A percentile compares a stretch with the other conserved stretches of the same genome.
Evolutionary conservation across 768 basidiomycete species (phyloP).

Genomic region (Termitomyces sp.): DNA sequence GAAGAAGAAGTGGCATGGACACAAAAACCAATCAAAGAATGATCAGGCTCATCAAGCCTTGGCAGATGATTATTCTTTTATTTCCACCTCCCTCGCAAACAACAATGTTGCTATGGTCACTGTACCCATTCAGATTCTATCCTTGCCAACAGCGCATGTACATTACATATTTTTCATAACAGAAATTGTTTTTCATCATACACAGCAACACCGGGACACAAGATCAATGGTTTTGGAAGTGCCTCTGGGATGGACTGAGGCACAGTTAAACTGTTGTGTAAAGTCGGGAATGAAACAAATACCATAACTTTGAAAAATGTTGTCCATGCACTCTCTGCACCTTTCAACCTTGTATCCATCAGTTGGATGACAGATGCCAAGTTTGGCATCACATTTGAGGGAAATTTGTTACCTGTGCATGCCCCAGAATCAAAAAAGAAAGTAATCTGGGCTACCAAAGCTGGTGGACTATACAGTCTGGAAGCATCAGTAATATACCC

Average conservation of each 20-base stretch:
- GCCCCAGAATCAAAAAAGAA: not conserved
- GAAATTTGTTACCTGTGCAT: not conserved
- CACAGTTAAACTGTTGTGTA: too few relatives aligned
- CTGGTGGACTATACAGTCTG: slow-evolving; percentile 17
- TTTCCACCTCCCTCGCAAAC: too few relatives aligned
- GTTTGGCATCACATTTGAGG: too few relatives aligned
- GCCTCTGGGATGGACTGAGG: not conserved
- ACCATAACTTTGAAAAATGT: not conserved
- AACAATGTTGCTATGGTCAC: too few relatives aligned
- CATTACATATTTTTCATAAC: slow-evolving; percentile 3
- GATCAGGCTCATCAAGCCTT: too few relatives aligned
- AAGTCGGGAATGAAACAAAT: not conserved
- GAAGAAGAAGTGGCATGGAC: too few relatives aligned
- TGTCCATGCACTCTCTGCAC: not conserved
- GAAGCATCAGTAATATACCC: slow-evolving; percentile 2
- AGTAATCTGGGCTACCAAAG: too few relatives aligned
- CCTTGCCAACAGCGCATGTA: too few relatives aligned
- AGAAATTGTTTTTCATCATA: not conserved
- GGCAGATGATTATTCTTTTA: too few relatives aligned
- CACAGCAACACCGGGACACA: not conserved
- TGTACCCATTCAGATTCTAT: not conserved
- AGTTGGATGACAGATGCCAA: too few relatives aligned
- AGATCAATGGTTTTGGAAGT: slow-evolving; percentile 2
- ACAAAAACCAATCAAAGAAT: too few relatives aligned
- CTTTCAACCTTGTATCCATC: not conserved